Percentiles rank a stretch among this genome's conserved stretches.
Conservation (phyloP, 106 monocot genomes). For the Chionographis japonica region DNA sequence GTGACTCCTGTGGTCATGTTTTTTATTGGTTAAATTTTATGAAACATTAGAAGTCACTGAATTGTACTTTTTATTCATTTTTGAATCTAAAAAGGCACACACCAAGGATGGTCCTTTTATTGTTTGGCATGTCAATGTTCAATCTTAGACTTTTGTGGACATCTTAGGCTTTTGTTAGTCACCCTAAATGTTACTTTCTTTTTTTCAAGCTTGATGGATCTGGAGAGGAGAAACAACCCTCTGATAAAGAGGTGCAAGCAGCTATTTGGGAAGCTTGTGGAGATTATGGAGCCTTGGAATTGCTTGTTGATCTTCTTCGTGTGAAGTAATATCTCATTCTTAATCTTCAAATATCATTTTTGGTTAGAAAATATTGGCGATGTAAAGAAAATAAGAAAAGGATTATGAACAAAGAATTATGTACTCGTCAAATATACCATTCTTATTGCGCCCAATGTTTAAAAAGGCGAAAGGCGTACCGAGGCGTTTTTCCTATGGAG, state of each 20-base stretch:
- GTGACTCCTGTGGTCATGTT: too few relatives aligned
- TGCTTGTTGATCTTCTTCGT: slow-evolving; percentile 91
- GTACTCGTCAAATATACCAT: too few relatives aligned
- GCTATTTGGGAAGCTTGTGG: slow-evolving; percentile 95
- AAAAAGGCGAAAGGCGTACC: too few relatives aligned
- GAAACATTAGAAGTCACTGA: too few relatives aligned
- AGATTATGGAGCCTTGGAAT: slow-evolving; percentile 75
- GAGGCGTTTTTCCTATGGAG: too few relatives aligned
- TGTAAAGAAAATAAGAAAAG: background rate
- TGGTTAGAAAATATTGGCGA: background rate
- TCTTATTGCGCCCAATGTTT: too few relatives aligned
- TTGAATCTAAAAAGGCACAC: too few relatives aligned
- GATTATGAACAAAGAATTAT: background rate
- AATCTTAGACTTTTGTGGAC: too few relatives aligned
- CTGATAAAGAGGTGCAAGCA: slow-evolving; percentile 64
- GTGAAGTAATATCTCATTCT: slow-evolving; percentile 47
- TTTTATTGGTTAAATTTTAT: too few relatives aligned
- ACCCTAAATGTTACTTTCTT: background rate
- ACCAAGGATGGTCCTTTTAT: too few relatives aligned
- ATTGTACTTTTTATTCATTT: too few relatives aligned
- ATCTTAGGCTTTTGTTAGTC: background rate
- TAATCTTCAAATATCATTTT: background rate
- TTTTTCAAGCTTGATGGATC: slow-evolving; percentile 44
- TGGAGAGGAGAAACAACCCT: slow-evolving; percentile 30
- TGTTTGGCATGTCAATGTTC: too few relatives aligned